These are phyloP conservation scores for Marsdenia floribunda DNA, from an alignment of 257 asterid species.

Conservation along the genomic window DNA sequence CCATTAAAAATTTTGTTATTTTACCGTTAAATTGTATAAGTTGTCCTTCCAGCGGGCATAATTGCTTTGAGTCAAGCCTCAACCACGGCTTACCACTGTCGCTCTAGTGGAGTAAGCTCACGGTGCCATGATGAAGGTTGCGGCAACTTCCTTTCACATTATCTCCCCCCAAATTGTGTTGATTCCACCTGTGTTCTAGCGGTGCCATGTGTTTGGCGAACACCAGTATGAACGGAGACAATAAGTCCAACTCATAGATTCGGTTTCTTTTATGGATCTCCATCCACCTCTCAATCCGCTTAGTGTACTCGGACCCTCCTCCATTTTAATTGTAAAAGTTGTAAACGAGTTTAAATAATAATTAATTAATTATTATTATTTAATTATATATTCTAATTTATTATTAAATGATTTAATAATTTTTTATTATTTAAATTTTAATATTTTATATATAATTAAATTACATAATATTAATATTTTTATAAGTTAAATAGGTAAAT, in stretches of 20 bases:
- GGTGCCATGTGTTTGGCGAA: conserved; percentile 94
- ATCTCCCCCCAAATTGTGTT: conserved; percentile 88
- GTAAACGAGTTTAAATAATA: no score
- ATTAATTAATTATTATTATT: no score
- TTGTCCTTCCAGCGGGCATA: conserved; percentile 87
- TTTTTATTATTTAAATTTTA: no score
- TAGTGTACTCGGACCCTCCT: conserved; percentile 70
- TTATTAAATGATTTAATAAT: no score
- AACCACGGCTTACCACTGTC: conserved; percentile 92
- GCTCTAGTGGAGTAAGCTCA: conserved; percentile 93
- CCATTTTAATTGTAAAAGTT: no score
- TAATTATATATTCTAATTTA: no score
- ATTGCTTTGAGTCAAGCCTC: conserved; percentile 67
- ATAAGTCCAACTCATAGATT: conserved; percentile 85
- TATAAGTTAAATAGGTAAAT: no score
- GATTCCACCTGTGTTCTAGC: conserved; percentile 89
- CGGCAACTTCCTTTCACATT: conserved; percentile 85
- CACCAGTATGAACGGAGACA: conserved; percentile 73
- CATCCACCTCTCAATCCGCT: conserved; percentile 89
- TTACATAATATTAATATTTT: no score
- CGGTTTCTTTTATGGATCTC: conserved; percentile 76
- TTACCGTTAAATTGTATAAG: no score
- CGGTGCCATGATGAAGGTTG: conserved; percentile 79
- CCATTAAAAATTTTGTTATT: no score
- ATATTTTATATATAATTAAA: no score